These are phyloP conservation scores for Vinca major DNA, from an alignment of 305 asterid genomes.

Conservation along the genomic window DNA sequence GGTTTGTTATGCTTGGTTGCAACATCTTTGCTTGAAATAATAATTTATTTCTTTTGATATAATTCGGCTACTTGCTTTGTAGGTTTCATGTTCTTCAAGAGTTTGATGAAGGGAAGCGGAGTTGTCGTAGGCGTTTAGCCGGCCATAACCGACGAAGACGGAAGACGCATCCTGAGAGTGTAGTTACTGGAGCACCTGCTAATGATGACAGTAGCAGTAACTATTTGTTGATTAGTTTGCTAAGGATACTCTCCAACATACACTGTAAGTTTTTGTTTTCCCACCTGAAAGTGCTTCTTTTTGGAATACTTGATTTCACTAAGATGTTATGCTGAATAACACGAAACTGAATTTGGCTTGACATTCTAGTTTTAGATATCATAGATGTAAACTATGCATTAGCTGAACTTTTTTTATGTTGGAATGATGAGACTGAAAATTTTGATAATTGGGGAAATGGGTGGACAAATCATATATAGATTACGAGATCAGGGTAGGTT, in stretches of 20 bases:
- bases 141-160: conserved; percentile 86
- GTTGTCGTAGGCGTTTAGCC: conserved; percentile 97
- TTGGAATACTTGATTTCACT: neutral
- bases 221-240: conserved; percentile 65
- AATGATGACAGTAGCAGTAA: conserved; percentile 59
- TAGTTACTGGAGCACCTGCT: conserved; percentile 30
- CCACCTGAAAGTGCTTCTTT: neutral
- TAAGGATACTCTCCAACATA: conserved; percentile 77
- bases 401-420: neutral
- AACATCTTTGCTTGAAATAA: neutral
- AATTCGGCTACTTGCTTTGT: conserved; percentile 17
- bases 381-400: neutral
- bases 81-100: conserved; percentile 93
- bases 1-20: conserved; percentile 29
- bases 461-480: neutral
- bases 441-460: neutral
- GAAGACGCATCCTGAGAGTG: conserved; percentile 82
- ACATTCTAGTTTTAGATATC: neutral
- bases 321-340: neutral
- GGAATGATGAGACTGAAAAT: neutral
- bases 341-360: neutral
- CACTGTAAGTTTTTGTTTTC: conserved; percentile 43
- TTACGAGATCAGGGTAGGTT: neutral
- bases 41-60: conserved; percentile 7
- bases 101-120: conserved; percentile 94